Evolutionary conservation across 345 rosid species (phyloP).

Genomic region (Salix exigua): DNA sequence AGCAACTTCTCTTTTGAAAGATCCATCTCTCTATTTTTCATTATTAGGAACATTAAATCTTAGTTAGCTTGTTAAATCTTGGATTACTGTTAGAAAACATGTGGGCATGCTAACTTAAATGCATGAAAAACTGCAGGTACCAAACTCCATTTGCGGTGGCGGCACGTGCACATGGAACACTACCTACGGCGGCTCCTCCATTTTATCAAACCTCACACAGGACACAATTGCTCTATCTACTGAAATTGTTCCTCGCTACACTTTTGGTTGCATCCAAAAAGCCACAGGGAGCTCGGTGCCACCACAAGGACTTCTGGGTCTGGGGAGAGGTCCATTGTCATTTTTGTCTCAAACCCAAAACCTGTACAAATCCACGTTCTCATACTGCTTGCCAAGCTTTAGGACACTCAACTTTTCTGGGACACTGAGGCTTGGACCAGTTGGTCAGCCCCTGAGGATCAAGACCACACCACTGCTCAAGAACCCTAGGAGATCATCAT

Average conservation of each 20-base stretch:
- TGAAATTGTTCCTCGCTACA: slow-evolving; percentile 56
- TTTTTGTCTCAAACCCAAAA: slow-evolving; percentile 68
- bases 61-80: no score
- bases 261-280: slow-evolving; percentile 76
- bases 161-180: slow-evolving; percentile 66
- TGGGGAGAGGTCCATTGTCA: slow-evolving; percentile 85
- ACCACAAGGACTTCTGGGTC: slow-evolving; percentile 80
- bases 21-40: no score
- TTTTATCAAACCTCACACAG: slow-evolving; percentile 63
- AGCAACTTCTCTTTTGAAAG: background rate
- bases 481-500: slow-evolving; percentile 79
- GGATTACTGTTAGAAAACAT: background rate
- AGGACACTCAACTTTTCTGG: slow-evolving; percentile 77
- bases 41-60: no score
- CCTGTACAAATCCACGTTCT: slow-evolving; percentile 71
- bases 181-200: slow-evolving; percentile 72
- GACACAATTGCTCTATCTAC: slow-evolving; percentile 60
- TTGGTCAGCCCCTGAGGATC: slow-evolving; percentile 63
- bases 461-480: slow-evolving; percentile 76
- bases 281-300: slow-evolving; percentile 68
- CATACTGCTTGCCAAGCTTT: slow-evolving; percentile 84
- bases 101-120: background rate
- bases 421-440: slow-evolving; percentile 77
- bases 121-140: slow-evolving; percentile 40
- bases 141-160: slow-evolving; percentile 59